Conservation (phyloP, 2,329 filamentous ascomycete genomes). For the Macrophomina phaseolina region DNA sequence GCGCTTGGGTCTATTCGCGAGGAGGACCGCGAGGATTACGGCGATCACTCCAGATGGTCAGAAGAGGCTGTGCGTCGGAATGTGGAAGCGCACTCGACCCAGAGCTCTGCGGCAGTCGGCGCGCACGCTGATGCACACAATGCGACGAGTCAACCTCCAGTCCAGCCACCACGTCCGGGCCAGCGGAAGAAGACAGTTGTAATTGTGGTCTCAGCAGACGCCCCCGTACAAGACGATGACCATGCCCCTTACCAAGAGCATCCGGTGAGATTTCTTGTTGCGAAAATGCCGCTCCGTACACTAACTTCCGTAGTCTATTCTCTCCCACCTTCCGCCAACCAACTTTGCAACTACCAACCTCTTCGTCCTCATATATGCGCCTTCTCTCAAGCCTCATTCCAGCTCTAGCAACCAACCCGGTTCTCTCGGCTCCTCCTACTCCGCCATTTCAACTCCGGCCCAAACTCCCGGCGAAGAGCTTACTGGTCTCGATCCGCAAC, state of each 20-base stretch:
- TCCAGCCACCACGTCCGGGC: neutral
- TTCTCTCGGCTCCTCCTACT: constrained; percentile 81
- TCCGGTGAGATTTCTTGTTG: constrained; percentile 63
- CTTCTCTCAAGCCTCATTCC: constrained; percentile 64
- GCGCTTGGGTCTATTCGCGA: constrained; percentile 83
- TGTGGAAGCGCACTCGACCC: constrained; percentile 44
- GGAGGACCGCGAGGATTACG: constrained; percentile 79
- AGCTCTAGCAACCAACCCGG: constrained; percentile 55
- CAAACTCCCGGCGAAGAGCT: constrained; percentile 69
- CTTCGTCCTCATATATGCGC: constrained; percentile 89
- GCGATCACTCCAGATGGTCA: constrained; percentile 89
- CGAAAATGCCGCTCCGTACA: neutral
- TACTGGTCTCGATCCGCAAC: constrained; percentile 49
- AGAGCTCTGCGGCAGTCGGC: constrained; percentile 42
- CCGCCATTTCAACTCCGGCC: constrained; percentile 76
- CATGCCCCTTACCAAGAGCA: constrained; percentile 21
- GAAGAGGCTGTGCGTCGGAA: constrained; percentile 77
- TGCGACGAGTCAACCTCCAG: constrained; percentile 33
- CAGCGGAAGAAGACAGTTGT: constrained; percentile 72
- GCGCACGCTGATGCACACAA: constrained; percentile 42
- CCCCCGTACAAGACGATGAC: constrained; percentile 42
- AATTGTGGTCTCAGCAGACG: constrained; percentile 84
- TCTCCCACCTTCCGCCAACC: constrained; percentile 84
- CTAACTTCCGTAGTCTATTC: constrained; percentile 60
- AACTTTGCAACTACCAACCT: constrained; percentile 76